Base-by-base conservation (phyloP, 1,284 basidiomycete species). In the Cutaneotrichosporon dermatis region DNA sequence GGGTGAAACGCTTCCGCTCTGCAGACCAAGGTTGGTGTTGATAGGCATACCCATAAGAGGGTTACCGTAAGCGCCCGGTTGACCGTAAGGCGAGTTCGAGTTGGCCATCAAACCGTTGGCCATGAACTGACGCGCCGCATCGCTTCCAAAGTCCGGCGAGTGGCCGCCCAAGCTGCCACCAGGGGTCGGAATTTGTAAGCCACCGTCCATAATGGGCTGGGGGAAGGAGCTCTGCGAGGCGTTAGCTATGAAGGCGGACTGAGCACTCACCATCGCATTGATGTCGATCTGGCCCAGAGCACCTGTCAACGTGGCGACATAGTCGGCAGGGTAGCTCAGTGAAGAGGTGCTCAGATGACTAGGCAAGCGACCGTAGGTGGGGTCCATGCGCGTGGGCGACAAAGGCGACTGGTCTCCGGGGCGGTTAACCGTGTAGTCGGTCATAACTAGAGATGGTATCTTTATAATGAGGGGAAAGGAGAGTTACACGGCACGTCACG, bases 371-470 rank as follows among this genome's bases (percentile, higher is more conserved):
- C 50, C 57, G 52, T 61, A 64, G 15, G 58, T 35, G 25, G 56
- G 60, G 49, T 61, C 60, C 40, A 59, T 55, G 43, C 54, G 54
- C 37, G 51, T 51, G 11, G 62, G 56, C 16, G 62, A 63, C n/a
- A 60, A 53, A 25, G 58, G 56, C 11, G 51, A 48, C 16, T 58
- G 52, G 16, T 64, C 62, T 35, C 59, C 59, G 8, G 59, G 59
- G 41, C 63, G 63, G 57, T 55, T 61, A 16, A 59, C 57, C 9
- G 62, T 57, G 53, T 57, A 64, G 52, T 64, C 63, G 59, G 63
- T 61, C 57, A 60, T 64, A 41, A 16, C 25, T 25, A 25, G 25
- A 25, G 25, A 25, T 51, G 33, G 42, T 36, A 13, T 3, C 33
- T 49, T 49, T 49, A 49, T 11, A 33, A 35, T 34, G 25, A 25